Conservation (phyloP, 192 early-diverging fungal species). For the Coemansia pectinata region DNA sequence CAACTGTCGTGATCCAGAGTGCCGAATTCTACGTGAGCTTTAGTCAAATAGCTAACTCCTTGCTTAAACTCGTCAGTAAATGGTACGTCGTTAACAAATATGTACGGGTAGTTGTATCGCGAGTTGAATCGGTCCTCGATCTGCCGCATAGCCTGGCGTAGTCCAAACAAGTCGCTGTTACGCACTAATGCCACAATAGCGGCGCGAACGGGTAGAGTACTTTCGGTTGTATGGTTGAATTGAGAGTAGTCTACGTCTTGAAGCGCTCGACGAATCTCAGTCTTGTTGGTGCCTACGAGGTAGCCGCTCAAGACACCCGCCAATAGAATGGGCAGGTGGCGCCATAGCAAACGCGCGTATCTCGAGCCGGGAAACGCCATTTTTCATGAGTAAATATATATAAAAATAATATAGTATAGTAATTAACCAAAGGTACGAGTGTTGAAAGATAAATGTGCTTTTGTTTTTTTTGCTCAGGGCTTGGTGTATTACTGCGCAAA, state of each 20-base stretch:
- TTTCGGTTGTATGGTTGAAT: background rate
- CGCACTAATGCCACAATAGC: conserved; percentile 67
- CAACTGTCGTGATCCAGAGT: conserved; percentile 38
- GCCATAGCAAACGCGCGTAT: conserved; percentile 6
- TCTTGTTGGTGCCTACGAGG: conserved; percentile 21
- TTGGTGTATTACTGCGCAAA: background rate
- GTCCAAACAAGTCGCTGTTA: conserved; percentile 64
- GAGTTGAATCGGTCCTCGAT: conserved; percentile 73
- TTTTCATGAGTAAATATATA: background rate
- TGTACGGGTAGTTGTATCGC: conserved; percentile 78
- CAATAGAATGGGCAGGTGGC: conserved; percentile 26
- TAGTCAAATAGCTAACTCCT: conserved; percentile 43
- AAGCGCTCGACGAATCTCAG: background rate
- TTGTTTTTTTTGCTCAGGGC: background rate
- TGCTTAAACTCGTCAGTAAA: conserved; percentile 69
- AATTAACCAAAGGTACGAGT: background rate
- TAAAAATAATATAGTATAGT: background rate
- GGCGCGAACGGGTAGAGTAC: conserved; percentile 46
- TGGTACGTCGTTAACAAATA: conserved; percentile 75
- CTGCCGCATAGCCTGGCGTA: conserved; percentile 58
- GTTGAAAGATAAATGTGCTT: background rate
- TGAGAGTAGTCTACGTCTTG: background rate
- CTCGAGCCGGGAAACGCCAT: background rate
- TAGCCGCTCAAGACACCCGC: conserved; percentile 28
- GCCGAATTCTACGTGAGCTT: conserved; percentile 34